A percentile compares a stretch with the other conserved stretches of the same genome.
Evolutionary conservation across 2,329 filamentous ascomycete genomes (phyloP).

Genomic region (Sphaerulina vaccinii): DNA sequence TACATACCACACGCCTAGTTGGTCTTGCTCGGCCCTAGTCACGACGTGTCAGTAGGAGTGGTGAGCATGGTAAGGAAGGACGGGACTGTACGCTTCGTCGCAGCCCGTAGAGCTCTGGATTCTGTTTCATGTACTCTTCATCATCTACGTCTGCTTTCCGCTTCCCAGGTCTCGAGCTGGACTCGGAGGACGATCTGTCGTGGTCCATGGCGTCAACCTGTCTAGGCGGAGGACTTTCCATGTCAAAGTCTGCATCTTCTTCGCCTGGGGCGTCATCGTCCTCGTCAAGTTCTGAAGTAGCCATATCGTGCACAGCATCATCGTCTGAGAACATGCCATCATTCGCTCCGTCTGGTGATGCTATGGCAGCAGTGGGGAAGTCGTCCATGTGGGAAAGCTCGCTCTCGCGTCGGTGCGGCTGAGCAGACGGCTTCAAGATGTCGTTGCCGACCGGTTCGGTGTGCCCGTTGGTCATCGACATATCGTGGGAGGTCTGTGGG

Average conservation of each 20-base stretch:
- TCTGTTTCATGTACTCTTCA: conserved; percentile 80
- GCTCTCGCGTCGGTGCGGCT: conserved; percentile 64
- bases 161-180: conserved; percentile 68
- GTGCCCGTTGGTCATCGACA: conserved; percentile 67
- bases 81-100: conserved; percentile 74
- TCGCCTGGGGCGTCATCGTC: conserved; percentile 52
- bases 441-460: conserved; percentile 55
- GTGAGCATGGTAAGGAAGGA: conserved; percentile 9
- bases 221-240: conserved; percentile 54
- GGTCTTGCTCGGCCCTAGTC: conserved; percentile 59
- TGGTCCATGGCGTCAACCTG: conserved; percentile 52
- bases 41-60: conserved; percentile 36
- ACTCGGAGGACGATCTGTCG: conserved; percentile 66
- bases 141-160: conserved; percentile 60
- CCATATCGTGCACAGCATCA: conserved; percentile 47
- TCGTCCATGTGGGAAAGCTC: conserved; percentile 73
- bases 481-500: conserved; percentile 48
- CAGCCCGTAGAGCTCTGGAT: conserved; percentile 92
- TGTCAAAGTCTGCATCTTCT: conserved; percentile 70
- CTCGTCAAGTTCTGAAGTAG: conserved; percentile 48
- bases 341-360: conserved; percentile 39
- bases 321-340: conserved; percentile 44
- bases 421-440: conserved; percentile 44
- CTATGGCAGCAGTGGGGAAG: conserved; percentile 42
- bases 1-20: conserved; percentile 59